Evolutionary conservation across 2,329 filamentous ascomycete species (phyloP).

Genomic region (Exserohilum turcica): DNA sequence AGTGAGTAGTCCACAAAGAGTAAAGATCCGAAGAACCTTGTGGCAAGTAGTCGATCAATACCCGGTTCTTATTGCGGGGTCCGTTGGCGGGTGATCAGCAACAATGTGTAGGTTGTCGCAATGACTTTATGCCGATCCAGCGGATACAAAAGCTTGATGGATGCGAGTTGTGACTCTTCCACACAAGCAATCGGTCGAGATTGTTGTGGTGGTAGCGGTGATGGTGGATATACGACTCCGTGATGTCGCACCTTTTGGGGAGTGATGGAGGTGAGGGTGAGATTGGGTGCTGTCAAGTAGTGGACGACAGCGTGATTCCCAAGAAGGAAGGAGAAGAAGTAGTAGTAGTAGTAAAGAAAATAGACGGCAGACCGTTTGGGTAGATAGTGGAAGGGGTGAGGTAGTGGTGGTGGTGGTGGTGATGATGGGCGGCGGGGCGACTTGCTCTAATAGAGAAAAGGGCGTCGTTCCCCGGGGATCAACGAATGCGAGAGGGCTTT

Average conservation of each 20-base stretch:
- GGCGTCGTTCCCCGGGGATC: constrained; percentile 27
- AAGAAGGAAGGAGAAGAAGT: too few species aligned
- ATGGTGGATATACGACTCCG: constrained; percentile 38
- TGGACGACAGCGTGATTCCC: constrained; percentile 36
- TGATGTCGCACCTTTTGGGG: constrained; percentile 39
- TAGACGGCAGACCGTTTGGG: constrained; percentile 29
- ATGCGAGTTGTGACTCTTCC: constrained; percentile 33
- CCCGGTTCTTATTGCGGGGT: constrained; percentile 40
- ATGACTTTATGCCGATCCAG: constrained; percentile 31
- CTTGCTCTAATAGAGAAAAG: constrained; percentile 39
- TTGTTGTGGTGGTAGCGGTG: constrained; percentile 31
- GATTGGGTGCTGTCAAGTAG: background rate
- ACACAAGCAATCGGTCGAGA: constrained; percentile 28
- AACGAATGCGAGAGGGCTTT: constrained; percentile 37
- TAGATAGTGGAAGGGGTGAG: constrained; percentile 21
- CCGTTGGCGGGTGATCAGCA: constrained; percentile 41
- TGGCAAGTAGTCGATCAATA: constrained; percentile 32
- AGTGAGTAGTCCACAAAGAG: constrained; percentile 14
- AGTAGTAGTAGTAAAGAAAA: too few species aligned
- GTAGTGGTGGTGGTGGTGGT: constrained; percentile 16
- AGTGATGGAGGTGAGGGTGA: constrained; percentile 41
- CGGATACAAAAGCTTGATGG: constrained; percentile 21
- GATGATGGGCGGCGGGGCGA: constrained; percentile 17
- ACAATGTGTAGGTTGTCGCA: constrained; percentile 27
- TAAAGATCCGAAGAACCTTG: constrained; percentile 34